A percentile compares a stretch with the other conserved stretches of the same genome.
phyloP scores from a whole-genome alignment of 1,139 yeast species.

The Protomyces inouyei region DNA sequence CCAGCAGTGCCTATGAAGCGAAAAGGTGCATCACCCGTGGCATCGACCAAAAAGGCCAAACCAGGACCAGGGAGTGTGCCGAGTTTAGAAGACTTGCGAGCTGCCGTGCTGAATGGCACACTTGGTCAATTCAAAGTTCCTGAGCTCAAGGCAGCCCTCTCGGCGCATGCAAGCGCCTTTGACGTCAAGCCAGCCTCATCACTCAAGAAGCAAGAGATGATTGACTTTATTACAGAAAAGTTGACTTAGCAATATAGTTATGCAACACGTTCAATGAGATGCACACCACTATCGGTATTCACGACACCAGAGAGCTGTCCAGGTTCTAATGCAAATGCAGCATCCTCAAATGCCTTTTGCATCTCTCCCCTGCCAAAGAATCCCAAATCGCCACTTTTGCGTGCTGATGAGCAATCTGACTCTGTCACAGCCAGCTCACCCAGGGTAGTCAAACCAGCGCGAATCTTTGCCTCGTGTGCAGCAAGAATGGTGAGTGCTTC shows the following conservation, averaged over 20 bases:
- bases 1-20: background rate
- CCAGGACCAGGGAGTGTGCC: background rate
- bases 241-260: slow-evolving; percentile 35
- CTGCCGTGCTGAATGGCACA: background rate
- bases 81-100: slow-evolving; percentile 5
- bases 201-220: slow-evolving; percentile 8
- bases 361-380: slow-evolving; percentile 81
- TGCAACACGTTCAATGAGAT: slow-evolving; percentile 78
- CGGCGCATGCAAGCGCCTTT: slow-evolving; percentile 1
- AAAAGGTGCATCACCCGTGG: slow-evolving; percentile 6
- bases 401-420: slow-evolving; percentile 83
- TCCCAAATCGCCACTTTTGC: slow-evolving; percentile 89
- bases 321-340: slow-evolving; percentile 71
- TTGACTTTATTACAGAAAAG: slow-evolving; percentile 2
- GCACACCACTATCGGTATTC: slow-evolving; percentile 89
- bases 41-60: slow-evolving; percentile 5
- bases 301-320: slow-evolving; percentile 81
- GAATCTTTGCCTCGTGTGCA: slow-evolving; percentile 56
- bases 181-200: slow-evolving; percentile 2
- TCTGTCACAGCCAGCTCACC: slow-evolving; percentile 73
- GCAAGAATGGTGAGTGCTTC: slow-evolving; percentile 69
- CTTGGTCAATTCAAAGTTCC: slow-evolving; percentile 11
- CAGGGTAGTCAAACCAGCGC: slow-evolving; percentile 57
- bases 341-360: slow-evolving; percentile 92
- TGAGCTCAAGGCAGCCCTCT: slow-evolving; percentile 7